A percentile compares a stretch with the other conserved stretches of the same genome.
These are phyloP conservation scores for Russula brevipes DNA, from an alignment of 768 basidiomycete genomes.

Conservation along the genomic window DNA sequence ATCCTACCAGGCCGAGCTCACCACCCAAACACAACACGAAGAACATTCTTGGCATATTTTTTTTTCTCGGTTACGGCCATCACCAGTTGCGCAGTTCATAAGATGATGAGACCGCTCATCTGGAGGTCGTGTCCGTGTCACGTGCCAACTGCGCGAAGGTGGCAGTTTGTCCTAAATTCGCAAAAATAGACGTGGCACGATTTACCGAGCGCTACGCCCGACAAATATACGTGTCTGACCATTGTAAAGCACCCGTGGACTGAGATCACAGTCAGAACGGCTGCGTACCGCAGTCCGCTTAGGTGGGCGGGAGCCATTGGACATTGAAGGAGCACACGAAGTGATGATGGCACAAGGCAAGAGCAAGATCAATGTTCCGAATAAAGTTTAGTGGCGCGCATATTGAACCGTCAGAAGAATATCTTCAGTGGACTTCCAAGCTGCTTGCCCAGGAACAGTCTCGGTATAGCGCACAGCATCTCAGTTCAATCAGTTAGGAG, in stretches of 20 bases:
- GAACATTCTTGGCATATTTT: neutral
- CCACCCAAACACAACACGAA: neutral
- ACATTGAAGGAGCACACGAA: neutral
- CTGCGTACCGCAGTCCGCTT: slow-evolving; percentile 12
- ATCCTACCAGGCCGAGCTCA: neutral
- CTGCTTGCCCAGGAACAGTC: neutral
- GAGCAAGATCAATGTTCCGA: slow-evolving; percentile 2
- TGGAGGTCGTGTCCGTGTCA: slow-evolving; percentile 1
- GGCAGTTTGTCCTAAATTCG: neutral
- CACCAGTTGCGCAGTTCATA: slow-evolving; percentile 15
- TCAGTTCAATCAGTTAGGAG: neutral
- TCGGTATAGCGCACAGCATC: neutral
- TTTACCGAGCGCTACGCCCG: neutral
- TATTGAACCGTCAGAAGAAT: neutral
- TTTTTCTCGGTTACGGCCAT: neutral
- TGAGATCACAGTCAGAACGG: slow-evolving; percentile 3
- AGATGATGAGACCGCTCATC: neutral
- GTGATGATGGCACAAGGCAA: neutral
- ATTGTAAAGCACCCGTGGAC: neutral
- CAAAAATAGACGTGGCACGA: slow-evolving; percentile 2
- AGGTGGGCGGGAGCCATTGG: neutral
- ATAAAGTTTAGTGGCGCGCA: neutral
- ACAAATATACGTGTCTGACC: neutral
- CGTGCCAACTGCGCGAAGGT: slow-evolving; percentile 16
- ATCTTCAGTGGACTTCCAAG: neutral